Evolutionary conservation across 1,284 basidiomycete species (phyloP), one percentile per base, ranked within the genome.

Genomic region (Austroboletus novae-zelandiae): DNA sequence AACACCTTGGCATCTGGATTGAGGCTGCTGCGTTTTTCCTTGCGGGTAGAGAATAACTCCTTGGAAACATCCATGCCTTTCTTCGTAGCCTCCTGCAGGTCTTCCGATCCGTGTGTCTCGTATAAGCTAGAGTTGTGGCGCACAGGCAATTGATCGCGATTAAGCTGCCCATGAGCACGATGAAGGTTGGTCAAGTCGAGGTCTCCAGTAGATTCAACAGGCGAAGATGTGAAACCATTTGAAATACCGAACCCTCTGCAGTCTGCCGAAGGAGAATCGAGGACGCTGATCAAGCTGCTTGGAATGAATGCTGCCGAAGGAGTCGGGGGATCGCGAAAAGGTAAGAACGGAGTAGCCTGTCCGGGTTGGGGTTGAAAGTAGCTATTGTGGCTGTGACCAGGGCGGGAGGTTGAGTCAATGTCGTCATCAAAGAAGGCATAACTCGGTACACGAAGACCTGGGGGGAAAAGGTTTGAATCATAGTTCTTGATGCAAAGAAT

Each of bases 1-100:
- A 93, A 93, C 42, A 82, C 89, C 63, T 91, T 91, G 45, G 90
- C 90, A 64, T 87, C 87, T 1, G 90, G 90, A 66, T 93, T 93
- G 55, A 92, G 77, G 5, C 85, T 81, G 61, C 80, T 86, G 65
- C 71, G 66, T 61, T 75, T 80, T 54, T 78, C 76, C 56, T 65
- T 55, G 58, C 60, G 60, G 17, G 68, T 57, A 29, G 77, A 74
- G 63, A 81, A 79, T 81, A 81, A 81, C 42, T 79, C 77, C 40
- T 74, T 70, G 39, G 72, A 67, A 29, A 51, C 20, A 44, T 54
- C 58, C 4, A 46, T 40, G 10, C 61, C 47, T 37, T 56, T 60
- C 25, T n/a, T 51, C 4, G 47, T 36, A 10, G 43, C 20, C 15
- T 56, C 55, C 9, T 49, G 53, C 20, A 54, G 23, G 42, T 57